These are phyloP conservation scores for Coemansia sp. DNA, from an alignment of 192 early-diverging fungal genomes.

Conservation along the genomic window DNA sequence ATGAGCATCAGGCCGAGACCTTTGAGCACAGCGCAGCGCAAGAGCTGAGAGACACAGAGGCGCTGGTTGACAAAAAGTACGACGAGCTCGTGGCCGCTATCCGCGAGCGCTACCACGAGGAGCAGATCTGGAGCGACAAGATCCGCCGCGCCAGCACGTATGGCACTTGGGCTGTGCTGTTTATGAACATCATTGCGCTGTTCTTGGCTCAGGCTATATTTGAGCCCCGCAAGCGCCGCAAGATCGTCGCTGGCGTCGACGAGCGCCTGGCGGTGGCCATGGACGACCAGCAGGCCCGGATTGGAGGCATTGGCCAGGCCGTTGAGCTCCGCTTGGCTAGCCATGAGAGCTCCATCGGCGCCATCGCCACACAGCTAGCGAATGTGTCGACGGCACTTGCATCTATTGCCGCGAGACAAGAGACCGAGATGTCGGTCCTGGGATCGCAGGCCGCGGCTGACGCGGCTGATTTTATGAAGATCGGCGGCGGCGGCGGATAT, in stretches of 20 bases:
- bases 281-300: conserved; percentile 45
- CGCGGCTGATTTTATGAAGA: neutral
- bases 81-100: conserved; percentile 67
- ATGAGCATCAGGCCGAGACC: conserved; percentile 69
- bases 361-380: conserved; percentile 22
- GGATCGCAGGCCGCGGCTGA: neutral
- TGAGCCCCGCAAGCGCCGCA: conserved; percentile 70
- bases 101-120: conserved; percentile 81
- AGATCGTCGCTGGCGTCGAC: conserved; percentile 71
- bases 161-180: conserved; percentile 74
- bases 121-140: conserved; percentile 88
- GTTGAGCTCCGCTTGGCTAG: conserved; percentile 9
- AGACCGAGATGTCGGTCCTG: conserved; percentile 7
- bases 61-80: conserved; percentile 66
- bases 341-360: conserved; percentile 16
- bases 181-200: conserved; percentile 68
- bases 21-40: conserved; percentile 49
- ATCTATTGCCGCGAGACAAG: conserved; percentile 21
- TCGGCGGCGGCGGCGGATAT: conserved; percentile 15
- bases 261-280: conserved; percentile 56
- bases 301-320: neutral
- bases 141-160: conserved; percentile 77
- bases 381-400: conserved; percentile 20
- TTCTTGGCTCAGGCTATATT: conserved; percentile 73
- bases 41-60: conserved; percentile 61